Conservation (phyloP, 257 asterid species). For the Przewalskia tangutica region DNA sequence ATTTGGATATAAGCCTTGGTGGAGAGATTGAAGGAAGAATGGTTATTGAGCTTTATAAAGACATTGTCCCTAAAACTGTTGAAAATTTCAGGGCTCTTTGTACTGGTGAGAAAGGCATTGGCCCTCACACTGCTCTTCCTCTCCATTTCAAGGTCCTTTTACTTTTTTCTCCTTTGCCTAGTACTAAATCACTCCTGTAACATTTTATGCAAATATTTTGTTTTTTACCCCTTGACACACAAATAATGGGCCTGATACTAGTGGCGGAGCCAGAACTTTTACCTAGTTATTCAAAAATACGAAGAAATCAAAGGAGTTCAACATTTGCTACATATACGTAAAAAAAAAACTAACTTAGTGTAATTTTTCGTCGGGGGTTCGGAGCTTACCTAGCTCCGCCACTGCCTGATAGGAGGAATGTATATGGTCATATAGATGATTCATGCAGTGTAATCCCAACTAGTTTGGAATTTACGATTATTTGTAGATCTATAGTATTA, state of each 20-base stretch:
- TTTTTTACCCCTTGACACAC: background rate
- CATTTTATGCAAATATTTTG: no score
- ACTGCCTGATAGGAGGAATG: background rate
- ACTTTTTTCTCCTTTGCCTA: background rate
- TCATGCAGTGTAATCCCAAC: background rate
- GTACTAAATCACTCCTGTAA: background rate
- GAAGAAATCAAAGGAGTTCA: no score
- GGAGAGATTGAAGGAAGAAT: conserved; percentile 30
- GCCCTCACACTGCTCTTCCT: conserved; percentile 21
- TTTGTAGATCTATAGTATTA: background rate
- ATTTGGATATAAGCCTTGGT: conserved; percentile 26
- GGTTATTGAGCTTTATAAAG: conserved; percentile 21
- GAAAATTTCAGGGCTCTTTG: conserved; percentile 42
- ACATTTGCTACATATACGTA: no score
- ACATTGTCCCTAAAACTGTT: conserved; percentile 29
- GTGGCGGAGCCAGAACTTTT: no score
- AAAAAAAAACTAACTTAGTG: no score
- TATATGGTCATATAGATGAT: background rate
- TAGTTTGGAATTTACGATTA: background rate
- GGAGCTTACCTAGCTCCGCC: no score
- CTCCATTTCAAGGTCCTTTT: conserved; percentile 29
- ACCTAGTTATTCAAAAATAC: no score
- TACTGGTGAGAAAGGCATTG: conserved; percentile 31
- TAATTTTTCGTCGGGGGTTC: no score
- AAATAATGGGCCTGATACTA: background rate